Base-by-base conservation (phyloP, 140 eudicot species). In the Cichorium intybus region DNA sequence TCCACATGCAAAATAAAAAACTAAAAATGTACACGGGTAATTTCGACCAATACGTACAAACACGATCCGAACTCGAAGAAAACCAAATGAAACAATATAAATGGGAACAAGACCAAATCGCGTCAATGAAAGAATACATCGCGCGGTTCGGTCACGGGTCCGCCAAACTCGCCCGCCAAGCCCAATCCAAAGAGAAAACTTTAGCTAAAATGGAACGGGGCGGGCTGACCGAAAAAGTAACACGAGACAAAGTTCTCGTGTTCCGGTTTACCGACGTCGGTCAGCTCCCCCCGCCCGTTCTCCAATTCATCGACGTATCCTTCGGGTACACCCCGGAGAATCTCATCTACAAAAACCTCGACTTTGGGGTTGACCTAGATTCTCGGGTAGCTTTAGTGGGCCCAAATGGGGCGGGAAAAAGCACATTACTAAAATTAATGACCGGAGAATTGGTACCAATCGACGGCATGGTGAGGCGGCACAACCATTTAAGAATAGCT, bases 361-460 rank as follows among this genome's bases (percentile, higher is more conserved):
- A 91, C 60, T 87, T 87, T 48, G 97, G 96, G 22, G 95, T 90
- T 1, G 96, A 91, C 76, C 90, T 87, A 4, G 97, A 91, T 54
- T 91, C 97, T 1, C 77, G 97, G 53, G 83, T 87, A 9, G 97
- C 97, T 1, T 65, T 91, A 47, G 97, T 91, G 73, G 97, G 97
- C 15, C 97, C 97, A 60, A 91, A 91, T 50, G 97, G 97, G n/a
- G 97, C 97, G 24, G 97, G 97, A 14, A 91, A 91, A 81, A 91
- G 97, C 35, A 91, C 97, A 4, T 64, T 91, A 23, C 68, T 87
- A 71, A 91, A 91, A 77, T 87, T 91, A 70, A 91, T 91, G 97
- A 91, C 92, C 0, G 97, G 97, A 60, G 97, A 91, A 2, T 67
- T 91, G 65, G 69, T 72, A 10, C 89, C 97, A 3, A 72, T 63